Percentiles rank a stretch among this genome's conserved stretches.
Evolutionary conservation across 1,284 basidiomycete species (phyloP).

Genomic region (Trametes sp.): DNA sequence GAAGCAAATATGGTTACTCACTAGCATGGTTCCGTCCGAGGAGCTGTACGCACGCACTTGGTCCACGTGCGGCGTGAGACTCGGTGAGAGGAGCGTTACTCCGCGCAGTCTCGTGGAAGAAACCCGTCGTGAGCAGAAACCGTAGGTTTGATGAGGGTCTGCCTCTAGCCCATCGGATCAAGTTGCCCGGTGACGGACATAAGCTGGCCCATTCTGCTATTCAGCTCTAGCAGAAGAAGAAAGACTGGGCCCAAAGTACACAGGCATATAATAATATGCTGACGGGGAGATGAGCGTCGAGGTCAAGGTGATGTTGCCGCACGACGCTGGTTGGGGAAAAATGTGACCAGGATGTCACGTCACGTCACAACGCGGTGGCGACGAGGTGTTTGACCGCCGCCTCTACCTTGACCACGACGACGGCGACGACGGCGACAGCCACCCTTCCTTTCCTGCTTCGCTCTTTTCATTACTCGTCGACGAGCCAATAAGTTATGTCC

Average conservation of each 20-base stretch:
- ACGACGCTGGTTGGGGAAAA: neutral
- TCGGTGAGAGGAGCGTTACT: no score
- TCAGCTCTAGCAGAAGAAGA: no score
- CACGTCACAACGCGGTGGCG: neutral
- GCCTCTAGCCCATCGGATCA: no score
- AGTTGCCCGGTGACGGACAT: no score
- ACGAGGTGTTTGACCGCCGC: no score
- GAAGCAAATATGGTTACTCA: constrained; percentile 12
- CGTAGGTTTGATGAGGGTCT: no score
- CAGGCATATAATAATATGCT: no score
- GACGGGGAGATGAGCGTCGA: neutral
- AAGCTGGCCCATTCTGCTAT: no score
- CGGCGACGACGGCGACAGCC: constrained; percentile 22
- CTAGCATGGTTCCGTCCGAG: neutral
- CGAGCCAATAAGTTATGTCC: constrained; percentile 18
- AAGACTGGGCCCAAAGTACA: no score
- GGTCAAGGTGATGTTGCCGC: neutral
- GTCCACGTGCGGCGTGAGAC: neutral
- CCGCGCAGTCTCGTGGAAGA: no score
- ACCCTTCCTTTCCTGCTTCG: constrained; percentile 16
- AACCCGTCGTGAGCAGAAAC: no score
- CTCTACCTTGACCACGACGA: constrained; percentile 10
- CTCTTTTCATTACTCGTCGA: constrained; percentile 15
- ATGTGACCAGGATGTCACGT: constrained; percentile 4
- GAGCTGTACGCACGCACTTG: neutral